Percentiles rank a stretch among this genome's conserved stretches.
These are phyloP conservation scores for Planoprotostelium fungivorum DNA, from an alignment of 78 protist species.

Conservation along the genomic window DNA sequence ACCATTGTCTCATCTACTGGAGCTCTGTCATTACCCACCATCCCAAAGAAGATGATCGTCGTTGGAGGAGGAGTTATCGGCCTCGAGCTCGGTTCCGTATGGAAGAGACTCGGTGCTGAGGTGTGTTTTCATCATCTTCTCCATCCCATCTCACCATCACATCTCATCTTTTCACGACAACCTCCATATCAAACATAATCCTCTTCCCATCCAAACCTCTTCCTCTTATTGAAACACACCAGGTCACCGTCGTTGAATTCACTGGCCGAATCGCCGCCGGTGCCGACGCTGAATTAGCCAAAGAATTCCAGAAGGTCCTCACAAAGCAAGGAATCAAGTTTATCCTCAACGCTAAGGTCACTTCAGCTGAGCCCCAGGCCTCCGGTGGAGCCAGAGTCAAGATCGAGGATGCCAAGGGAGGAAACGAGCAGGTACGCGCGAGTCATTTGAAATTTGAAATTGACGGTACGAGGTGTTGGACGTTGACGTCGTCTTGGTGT, in stretches of 20 bases:
- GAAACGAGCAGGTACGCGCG: conserved; percentile 4
- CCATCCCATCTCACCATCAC: too few species aligned
- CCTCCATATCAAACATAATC: too few species aligned
- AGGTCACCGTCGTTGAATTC: conserved; percentile 95
- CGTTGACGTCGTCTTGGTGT: conserved; percentile 86
- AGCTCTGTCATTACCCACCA: conserved; percentile 79
- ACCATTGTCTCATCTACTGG: conserved; percentile 93
- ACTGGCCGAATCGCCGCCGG: conserved; percentile 80
- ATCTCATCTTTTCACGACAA: too few species aligned
- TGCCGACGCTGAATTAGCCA: conserved; percentile 73
- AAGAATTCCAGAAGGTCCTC: conserved; percentile 67
- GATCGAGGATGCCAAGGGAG: conserved; percentile 62
- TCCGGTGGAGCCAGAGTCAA: conserved; percentile 46
- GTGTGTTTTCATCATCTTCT: too few species aligned
- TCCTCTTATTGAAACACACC: not conserved
- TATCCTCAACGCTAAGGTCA: conserved; percentile 81
- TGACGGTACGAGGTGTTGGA: conserved; percentile 13
- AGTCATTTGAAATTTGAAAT: not conserved
- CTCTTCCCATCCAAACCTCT: too few species aligned
- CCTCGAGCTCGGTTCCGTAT: conserved; percentile 97
- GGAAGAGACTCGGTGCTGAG: conserved; percentile 97
- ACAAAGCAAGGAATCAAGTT: conserved; percentile 87
- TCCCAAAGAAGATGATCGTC: conserved; percentile 94
- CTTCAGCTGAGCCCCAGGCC: conserved; percentile 20
- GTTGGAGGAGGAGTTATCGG: conserved; percentile 99